Percentiles rank a stretch among this genome's conserved stretches.
Conservation (phyloP, 78 protist species). For the Dictyostelium intermedium region DNA sequence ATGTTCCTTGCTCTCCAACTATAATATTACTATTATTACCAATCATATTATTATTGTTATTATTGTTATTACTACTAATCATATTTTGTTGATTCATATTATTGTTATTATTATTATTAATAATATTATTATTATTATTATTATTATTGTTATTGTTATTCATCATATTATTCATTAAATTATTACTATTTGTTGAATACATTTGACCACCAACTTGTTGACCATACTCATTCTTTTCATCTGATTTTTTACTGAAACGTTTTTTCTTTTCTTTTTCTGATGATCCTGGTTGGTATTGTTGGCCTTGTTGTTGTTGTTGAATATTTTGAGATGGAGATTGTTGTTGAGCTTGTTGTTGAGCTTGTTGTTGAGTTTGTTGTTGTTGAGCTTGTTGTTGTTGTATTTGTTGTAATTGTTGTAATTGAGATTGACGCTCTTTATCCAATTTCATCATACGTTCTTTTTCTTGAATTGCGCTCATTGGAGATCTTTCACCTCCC, state of each 20-base stretch:
- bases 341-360: slow-evolving; percentile 13
- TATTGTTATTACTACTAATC: neutral
- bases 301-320: slow-evolving; percentile 1
- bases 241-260: neutral
- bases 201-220: neutral
- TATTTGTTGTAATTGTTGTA: neutral
- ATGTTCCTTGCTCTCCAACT: slow-evolving; percentile 12
- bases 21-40: neutral
- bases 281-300: slow-evolving; percentile 9
- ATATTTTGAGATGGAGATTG: neutral
- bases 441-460: neutral
- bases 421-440: neutral
- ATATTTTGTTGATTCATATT: neutral
- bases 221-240: neutral
- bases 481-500: slow-evolving; percentile 31
- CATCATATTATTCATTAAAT: neutral
- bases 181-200: neutral
- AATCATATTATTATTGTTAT: neutral
- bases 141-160: neutral
- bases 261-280: neutral
- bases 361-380: slow-evolving; percentile 17
- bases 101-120: neutral
- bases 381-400: slow-evolving; percentile 23
- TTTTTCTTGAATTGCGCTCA: neutral
- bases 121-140: neutral